Conservation (phyloP, 208 protist genomes). For the Acanthamoeba lenticulata region DNA sequence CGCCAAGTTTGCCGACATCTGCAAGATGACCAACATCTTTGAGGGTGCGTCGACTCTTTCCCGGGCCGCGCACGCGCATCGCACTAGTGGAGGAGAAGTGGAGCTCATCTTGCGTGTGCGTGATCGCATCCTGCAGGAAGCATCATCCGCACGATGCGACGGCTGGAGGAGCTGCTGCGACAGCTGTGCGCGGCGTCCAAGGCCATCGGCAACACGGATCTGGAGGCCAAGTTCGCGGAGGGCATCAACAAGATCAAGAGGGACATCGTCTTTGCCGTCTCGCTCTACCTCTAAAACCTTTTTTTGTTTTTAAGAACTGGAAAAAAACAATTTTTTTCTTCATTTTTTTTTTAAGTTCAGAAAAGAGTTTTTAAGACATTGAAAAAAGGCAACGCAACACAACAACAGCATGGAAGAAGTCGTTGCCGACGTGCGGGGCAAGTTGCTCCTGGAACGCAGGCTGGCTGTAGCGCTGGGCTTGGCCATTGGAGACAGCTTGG, state of each 20-base stretch:
- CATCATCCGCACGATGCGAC: slow-evolving; percentile 97
- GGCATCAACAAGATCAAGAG: slow-evolving; percentile 97
- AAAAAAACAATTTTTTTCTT: no score
- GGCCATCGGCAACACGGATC: slow-evolving; percentile 97
- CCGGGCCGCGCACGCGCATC: background rate
- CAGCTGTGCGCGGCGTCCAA: slow-evolving; percentile 98
- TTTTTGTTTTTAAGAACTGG: no score
- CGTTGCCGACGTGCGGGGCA: no score
- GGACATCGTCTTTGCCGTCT: slow-evolving; percentile 99
- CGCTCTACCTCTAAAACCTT: slow-evolving; percentile 94
- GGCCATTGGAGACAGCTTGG: slow-evolving; percentile 56
- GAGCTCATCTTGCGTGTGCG: no score
- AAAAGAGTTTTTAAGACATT: no score
- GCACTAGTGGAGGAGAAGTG: no score
- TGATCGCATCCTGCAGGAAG: slow-evolving; percentile 87
- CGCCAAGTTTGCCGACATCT: slow-evolving; percentile 97
- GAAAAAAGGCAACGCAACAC: no score
- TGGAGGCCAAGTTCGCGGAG: slow-evolving; percentile 98
- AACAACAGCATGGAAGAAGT: no score
- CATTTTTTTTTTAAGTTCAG: no score
- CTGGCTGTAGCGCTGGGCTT: background rate
- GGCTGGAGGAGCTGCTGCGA: slow-evolving; percentile 98
- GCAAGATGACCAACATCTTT: slow-evolving; percentile 97
- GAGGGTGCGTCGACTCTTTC: slow-evolving; percentile 86
- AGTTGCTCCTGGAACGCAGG: no score